These are phyloP conservation scores for Ceriops zippeliana DNA, from an alignment of 345 rosid species.

Conservation along the genomic window DNA sequence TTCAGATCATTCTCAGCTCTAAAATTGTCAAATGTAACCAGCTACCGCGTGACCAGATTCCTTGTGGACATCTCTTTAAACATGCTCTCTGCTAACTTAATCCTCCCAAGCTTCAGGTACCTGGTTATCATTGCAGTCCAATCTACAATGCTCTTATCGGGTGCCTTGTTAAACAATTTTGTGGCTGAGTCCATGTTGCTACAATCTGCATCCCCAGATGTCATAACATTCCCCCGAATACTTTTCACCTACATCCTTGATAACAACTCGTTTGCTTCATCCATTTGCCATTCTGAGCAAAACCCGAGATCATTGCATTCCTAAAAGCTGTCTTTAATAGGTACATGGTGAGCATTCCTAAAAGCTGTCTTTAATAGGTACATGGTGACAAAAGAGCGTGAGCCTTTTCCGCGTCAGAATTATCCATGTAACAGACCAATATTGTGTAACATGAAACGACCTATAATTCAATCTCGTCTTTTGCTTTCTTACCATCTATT, in stretches of 20 bases:
- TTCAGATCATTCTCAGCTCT: constrained; percentile 48
- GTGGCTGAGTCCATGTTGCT: constrained; percentile 45
- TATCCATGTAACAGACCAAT: constrained; percentile 47
- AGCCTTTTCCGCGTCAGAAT: constrained; percentile 35
- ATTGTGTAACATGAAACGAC: constrained; percentile 55
- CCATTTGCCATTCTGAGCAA: constrained; percentile 43
- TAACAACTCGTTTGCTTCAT: constrained; percentile 45
- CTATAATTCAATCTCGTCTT: too few relatives aligned
- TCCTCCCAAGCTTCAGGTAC: constrained; percentile 46
- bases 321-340: constrained; percentile 57
- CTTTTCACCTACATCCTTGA: constrained; percentile 37
- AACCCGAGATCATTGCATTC: constrained; percentile 70
- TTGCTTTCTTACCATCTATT: too few relatives aligned
- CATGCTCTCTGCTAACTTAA: constrained; percentile 45
- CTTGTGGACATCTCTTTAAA: constrained; percentile 48
- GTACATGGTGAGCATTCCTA: constrained; percentile 57
- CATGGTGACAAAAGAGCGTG: constrained; percentile 39
- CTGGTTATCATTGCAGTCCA: constrained; percentile 68
- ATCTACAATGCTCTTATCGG: constrained; percentile 57
- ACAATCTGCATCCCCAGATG: constrained; percentile 53
- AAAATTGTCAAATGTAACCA: constrained; percentile 51
- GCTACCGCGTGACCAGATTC: constrained; percentile 58
- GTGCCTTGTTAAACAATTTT: constrained; percentile 39
- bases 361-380: constrained; percentile 56
- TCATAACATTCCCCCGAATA: constrained; percentile 69